A percentile compares a stretch with the other conserved stretches of the same genome.
These are phyloP conservation scores for Trypanosomatidae sp. DNA, from an alignment of 208 protist species.

Conservation along the genomic window DNA sequence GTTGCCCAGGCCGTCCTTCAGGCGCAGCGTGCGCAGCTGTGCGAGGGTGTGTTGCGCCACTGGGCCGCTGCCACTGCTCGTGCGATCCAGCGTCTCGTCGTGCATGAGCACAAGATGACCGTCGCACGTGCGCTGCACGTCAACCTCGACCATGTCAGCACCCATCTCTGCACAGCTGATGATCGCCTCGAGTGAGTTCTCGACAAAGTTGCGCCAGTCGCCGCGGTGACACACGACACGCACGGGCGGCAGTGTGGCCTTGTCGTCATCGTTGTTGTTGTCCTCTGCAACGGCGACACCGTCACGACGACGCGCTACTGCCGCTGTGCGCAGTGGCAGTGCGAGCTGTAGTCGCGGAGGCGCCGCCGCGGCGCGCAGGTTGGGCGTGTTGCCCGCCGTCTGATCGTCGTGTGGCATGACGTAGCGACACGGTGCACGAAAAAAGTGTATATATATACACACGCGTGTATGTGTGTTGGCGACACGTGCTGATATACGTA, in stretches of 20 bases:
- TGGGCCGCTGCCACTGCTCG: slow-evolving; percentile 20
- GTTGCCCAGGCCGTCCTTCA: slow-evolving; percentile 58
- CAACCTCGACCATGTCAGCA: slow-evolving; percentile 49
- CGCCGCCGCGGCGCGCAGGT: slow-evolving; percentile 2
- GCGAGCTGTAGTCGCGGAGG: slow-evolving; percentile 11
- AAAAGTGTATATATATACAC: too few relatives aligned
- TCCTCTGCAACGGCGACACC: too few relatives aligned
- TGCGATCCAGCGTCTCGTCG: slow-evolving; percentile 50
- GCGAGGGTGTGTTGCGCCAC: slow-evolving; percentile 31
- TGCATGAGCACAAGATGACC: slow-evolving; percentile 48
- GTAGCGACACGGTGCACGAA: too few relatives aligned
- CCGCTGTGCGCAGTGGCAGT: slow-evolving; percentile 11
- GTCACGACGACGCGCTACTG: too few relatives aligned
- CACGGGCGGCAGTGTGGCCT: slow-evolving; percentile 11
- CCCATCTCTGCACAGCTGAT: slow-evolving; percentile 51
- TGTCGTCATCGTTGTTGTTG: too few relatives aligned
- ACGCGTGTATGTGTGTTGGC: too few relatives aligned
- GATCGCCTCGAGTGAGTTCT: slow-evolving; percentile 62
- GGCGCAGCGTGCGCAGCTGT: slow-evolving; percentile 23
- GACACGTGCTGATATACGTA: too few relatives aligned
- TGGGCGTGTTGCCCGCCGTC: slow-evolving; percentile 11
- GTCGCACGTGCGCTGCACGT: slow-evolving; percentile 46
- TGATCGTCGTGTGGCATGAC: slow-evolving; percentile 9
- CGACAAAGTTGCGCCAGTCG: slow-evolving; percentile 58
- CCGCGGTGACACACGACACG: slow-evolving; percentile 52